Evolutionary conservation across 768 basidiomycete species (phyloP), one percentile per base, ranked within the genome.

Genomic region (Xerocomus brunneocitrinus): DNA sequence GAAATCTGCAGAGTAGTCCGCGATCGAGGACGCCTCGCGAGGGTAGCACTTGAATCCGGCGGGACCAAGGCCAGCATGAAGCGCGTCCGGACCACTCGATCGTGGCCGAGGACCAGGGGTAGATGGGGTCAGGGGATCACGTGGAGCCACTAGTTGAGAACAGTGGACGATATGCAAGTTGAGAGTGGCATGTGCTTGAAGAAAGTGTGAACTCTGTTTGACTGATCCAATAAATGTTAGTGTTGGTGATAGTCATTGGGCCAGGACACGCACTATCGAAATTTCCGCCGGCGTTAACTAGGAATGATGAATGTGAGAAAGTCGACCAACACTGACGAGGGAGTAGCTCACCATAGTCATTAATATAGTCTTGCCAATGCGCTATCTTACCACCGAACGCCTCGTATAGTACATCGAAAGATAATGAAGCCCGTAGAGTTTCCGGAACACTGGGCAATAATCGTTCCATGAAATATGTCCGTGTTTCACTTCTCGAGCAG

Each of bases 91-190:
- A 27, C 68, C 67, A 25, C 70, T 69, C n/a, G 68, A 70, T 28
- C 67, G 64, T 27, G 68, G 70, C 8, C 69, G 67, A 40, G 67
- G 62, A 44, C 63, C 70, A 31, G 69, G 65, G 14, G 67, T 70
- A 42, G 66, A 67, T 25, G 58, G 68, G 55, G 58, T 69, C 22
- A 54, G 70, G 50, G 62, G 67, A 30, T 69, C 65, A 59, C 68
- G 69, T 47, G 69, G 61, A 53, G 71, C 67, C 0, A 78, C 65
- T 1, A 81, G 70, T 63, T 90, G 87, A 2, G 85, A 85, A 2
- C 89, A 85, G 61, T 92, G 89, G 49, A 93, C 88, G 66, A 93
- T 87, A 65, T 93, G 91, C 13, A 93, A 79, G 59, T 93, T 92
- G 51, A 93, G 79, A 1, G 90, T 74, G 0, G 89, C 78, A 54